These are phyloP conservation scores for Geosmithia putterillii DNA, from an alignment of 2,329 filamentous ascomycete genomes.

Conservation along the genomic window DNA sequence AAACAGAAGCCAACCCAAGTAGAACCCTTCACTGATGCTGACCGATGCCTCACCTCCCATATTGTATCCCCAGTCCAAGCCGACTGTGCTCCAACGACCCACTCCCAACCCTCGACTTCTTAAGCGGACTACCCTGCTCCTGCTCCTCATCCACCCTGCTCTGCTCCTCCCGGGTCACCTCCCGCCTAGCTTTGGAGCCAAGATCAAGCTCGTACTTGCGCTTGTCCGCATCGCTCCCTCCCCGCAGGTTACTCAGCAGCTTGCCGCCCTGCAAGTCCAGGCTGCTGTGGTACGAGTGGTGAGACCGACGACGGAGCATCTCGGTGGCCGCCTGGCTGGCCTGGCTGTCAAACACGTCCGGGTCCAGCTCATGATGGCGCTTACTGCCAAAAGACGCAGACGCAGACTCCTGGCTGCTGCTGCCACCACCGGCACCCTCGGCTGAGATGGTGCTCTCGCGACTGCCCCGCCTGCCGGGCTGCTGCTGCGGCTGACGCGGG, in stretches of 20 bases:
- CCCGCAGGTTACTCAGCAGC: conserved; percentile 32
- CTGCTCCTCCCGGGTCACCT: conserved; percentile 14
- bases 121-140: conserved; percentile 35
- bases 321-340: conserved; percentile 67
- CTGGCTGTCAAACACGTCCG: conserved; percentile 57
- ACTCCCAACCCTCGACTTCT: conserved; percentile 34
- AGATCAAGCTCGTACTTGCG: conserved; percentile 30
- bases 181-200: conserved; percentile 11
- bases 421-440: conserved; percentile 37
- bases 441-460: conserved; percentile 79
- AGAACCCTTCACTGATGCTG: too few relatives aligned
- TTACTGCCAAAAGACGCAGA: conserved; percentile 16
- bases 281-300: too few relatives aligned
- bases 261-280: conserved; percentile 40
- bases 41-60: conserved; percentile 10
- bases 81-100: conserved; percentile 22
- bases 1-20: too few relatives aligned
- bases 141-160: too few relatives aligned
- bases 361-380: conserved; percentile 14
- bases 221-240: conserved; percentile 34
- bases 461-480: conserved; percentile 40
- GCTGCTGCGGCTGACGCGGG: conserved; percentile 17
- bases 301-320: conserved; percentile 53
- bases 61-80: conserved; percentile 42
- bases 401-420: conserved; percentile 20